These are phyloP conservation scores for Eucalyptus paniculata DNA, from an alignment of 345 rosid species.

Conservation along the genomic window DNA sequence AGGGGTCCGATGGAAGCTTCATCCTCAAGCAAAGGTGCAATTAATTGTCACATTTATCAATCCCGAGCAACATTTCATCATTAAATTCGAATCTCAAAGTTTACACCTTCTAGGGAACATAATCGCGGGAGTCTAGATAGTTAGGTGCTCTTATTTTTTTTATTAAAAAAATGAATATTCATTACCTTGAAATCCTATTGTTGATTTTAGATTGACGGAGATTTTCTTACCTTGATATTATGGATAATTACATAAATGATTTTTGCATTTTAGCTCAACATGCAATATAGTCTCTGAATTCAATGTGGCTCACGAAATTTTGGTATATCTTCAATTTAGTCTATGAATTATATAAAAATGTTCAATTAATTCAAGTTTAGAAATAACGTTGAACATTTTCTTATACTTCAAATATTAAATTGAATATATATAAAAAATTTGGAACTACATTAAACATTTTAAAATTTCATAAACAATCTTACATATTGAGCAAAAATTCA, in stretches of 20 bases:
- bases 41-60: neutral
- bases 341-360: no score
- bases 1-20: neutral
- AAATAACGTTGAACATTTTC: no score
- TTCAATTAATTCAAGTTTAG: no score
- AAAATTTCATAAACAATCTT: no score
- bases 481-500: no score
- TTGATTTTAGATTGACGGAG: neutral
- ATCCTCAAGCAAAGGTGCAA: neutral
- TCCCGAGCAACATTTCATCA: neutral
- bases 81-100: neutral
- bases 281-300: no score
- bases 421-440: no score
- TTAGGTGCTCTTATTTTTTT: neutral
- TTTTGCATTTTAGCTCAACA: accelerated
- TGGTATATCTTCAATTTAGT: no score
- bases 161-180: neutral
- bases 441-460: no score
- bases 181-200: neutral
- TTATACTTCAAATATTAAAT: no score
- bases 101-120: neutral
- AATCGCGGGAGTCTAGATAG: neutral
- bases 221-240: neutral
- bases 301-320: no score
- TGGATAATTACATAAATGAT: no score